phyloP scores from a whole-genome alignment of 345 rosid genomes.

The Hibiscus mutabilis region DNA sequence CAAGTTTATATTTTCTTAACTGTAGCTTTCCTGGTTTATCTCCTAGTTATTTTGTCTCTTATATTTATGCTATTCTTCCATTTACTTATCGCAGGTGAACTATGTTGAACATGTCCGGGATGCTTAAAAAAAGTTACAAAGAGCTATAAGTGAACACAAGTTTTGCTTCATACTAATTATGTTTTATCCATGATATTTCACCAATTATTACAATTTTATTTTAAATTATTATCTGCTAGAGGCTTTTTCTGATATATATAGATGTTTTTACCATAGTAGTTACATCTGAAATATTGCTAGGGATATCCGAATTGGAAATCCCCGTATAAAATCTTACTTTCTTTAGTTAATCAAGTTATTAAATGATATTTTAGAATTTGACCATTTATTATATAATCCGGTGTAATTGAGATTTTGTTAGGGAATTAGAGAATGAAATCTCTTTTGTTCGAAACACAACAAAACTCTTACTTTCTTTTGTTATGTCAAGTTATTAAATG shows the following conservation, averaged over 20 bases:
- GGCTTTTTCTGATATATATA: neutral
- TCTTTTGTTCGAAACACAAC: too few relatives aligned
- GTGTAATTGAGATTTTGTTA: too few relatives aligned
- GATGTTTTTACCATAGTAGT: too few relatives aligned
- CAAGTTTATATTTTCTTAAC: constrained; percentile 20
- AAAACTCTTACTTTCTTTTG: neutral
- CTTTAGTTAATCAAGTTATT: too few relatives aligned
- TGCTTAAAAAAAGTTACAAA: constrained; percentile 66
- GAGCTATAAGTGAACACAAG: constrained; percentile 77
- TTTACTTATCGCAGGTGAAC: constrained; percentile 51
- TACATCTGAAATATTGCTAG: too few relatives aligned
- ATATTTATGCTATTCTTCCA: constrained; percentile 6
- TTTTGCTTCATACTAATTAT: constrained; percentile 16
- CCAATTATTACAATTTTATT: neutral
- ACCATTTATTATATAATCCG: too few relatives aligned
- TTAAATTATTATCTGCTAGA: neutral
- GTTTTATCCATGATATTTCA: neutral
- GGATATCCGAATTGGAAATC: too few relatives aligned
- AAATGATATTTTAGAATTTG: too few relatives aligned
- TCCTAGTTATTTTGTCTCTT: constrained; percentile 5
- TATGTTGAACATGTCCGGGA: constrained; percentile 66
- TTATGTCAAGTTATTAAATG: neutral
- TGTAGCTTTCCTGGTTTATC: constrained; percentile 15
- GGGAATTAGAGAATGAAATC: too few relatives aligned
- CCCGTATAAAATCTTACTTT: too few relatives aligned